Percentiles rank a stretch among this genome's conserved stretches.
phyloP scores from a whole-genome alignment of 2,329 filamentous ascomycete genomes.

The Teratosphaeria zuluensis region DNA sequence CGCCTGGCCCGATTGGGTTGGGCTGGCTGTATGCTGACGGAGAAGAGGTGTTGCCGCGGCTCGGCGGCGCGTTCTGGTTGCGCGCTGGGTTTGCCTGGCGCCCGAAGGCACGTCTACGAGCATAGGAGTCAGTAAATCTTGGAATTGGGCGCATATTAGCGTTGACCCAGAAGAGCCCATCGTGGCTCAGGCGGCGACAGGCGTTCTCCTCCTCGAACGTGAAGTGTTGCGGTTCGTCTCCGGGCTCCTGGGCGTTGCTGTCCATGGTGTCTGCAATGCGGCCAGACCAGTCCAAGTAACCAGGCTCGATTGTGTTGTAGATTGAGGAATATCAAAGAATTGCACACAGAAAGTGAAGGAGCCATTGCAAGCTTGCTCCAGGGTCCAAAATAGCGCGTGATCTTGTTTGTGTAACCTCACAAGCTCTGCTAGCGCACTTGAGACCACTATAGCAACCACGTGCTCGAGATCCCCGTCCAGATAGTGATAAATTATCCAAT shows the following conservation, averaged over 20 bases:
- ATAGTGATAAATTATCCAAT: background rate
- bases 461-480: background rate
- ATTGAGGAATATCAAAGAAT: background rate
- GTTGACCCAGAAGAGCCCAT: background rate
- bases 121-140: background rate
- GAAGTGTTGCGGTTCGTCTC: background rate
- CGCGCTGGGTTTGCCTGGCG: slow-evolving; percentile 7
- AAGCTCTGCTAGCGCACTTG: background rate
- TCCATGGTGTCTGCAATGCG: background rate
- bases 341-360: background rate
- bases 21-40: slow-evolving; percentile 23
- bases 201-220: background rate
- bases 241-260: background rate
- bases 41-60: slow-evolving; percentile 22
- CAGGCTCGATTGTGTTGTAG: background rate
- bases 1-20: slow-evolving; percentile 17
- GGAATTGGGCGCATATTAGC: background rate
- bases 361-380: background rate
- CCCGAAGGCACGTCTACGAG: slow-evolving; percentile 24
- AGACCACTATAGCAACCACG: background rate
- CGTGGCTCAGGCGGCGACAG: background rate
- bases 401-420: background rate
- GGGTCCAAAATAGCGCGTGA: background rate
- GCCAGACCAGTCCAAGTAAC: background rate
- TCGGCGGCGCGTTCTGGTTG: slow-evolving; percentile 21